Evolutionary conservation across 306 rosid species (phyloP), one percentile per base, ranked within the genome.

Genomic region (Sicyos edulis): DNA sequence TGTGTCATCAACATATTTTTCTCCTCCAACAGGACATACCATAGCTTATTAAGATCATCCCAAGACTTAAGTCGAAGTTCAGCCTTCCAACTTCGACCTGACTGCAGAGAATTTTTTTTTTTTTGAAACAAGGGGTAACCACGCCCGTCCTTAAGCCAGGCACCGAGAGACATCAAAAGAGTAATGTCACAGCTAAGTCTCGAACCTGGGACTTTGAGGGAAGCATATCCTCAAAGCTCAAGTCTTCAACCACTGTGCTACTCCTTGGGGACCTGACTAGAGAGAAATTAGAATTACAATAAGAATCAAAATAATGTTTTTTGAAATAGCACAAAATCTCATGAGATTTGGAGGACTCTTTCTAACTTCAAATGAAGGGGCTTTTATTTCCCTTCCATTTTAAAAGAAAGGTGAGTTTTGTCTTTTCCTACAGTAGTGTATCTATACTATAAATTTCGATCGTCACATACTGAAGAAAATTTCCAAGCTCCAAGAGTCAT

Each of bases 41-140:
- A 91, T 70, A 93, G 80, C 80, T 93, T 91, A 37, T 89, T 79
- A 77, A 93, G 97, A 82, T 93, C 96, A 42, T 89, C 97, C 99
- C 99, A 93, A 45, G 99, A 93, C 81, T 89, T 93, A 74, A 95
- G 71, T 32, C 96, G 92, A 76, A 95, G 72, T 75, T 95, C 99
- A 24, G 97, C 96, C 86, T 91, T 95, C 99, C 97, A 95, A 84
- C 99, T 53, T 54, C 97, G 89, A 83, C 96, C 97, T 91, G 80
- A 76, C 54, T 72, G 70, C 50, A 49, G 3, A n/a, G 67, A 50
- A 72, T 40, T 12, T 20, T n/a, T n/a, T n/a, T n/a, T n/a, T n/a
- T n/a, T n/a, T n/a, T n/a, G n/a, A n/a, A n/a, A n/a, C n/a, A n/a
- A n/a, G n/a, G n/a, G n/a, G n/a, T n/a, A n/a, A n/a, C n/a, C n/a